Conservation (phyloP, 306 rosid species). For the Trifolium pratense region DNA sequence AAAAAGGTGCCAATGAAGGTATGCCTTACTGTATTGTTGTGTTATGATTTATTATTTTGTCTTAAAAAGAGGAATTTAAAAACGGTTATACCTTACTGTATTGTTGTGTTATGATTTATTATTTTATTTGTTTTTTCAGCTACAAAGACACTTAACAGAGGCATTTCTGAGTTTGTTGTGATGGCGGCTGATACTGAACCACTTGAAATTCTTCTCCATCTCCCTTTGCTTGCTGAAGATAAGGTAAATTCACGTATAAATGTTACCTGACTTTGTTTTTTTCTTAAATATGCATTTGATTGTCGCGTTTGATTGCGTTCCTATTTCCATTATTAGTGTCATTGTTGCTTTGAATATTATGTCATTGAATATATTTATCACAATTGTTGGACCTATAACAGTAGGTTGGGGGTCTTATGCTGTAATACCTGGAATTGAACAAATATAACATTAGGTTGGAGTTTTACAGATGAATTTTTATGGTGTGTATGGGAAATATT, state of each 20-base stretch:
- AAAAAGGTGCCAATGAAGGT: constrained; percentile 98
- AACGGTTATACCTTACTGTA: no score
- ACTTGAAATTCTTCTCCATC: constrained; percentile 91
- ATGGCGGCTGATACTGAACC: constrained; percentile 95
- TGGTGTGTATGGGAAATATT: not conserved
- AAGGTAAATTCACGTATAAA: constrained; percentile 52
- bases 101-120: not conserved
- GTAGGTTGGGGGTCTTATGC: no score
- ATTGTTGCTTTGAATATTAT: not conserved
- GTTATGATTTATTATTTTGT: no score
- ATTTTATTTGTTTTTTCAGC: constrained; percentile 50
- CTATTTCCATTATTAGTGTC: not conserved
- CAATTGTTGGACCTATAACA: not conserved
- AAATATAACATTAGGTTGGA: no score
- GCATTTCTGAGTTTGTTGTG: constrained; percentile 87
- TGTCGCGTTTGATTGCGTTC: not conserved
- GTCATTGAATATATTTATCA: not conserved
- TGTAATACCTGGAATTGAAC: no score
- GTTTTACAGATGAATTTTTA: not conserved
- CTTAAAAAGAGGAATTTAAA: no score
- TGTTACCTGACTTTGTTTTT: not conserved
- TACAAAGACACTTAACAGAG: constrained; percentile 92
- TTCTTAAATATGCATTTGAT: not conserved
- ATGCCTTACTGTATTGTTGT: no score
- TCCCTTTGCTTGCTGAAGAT: constrained; percentile 90